These are phyloP conservation scores for Botrytis sinoallii DNA, from an alignment of 2,329 filamentous ascomycete species.

Conservation along the genomic window DNA sequence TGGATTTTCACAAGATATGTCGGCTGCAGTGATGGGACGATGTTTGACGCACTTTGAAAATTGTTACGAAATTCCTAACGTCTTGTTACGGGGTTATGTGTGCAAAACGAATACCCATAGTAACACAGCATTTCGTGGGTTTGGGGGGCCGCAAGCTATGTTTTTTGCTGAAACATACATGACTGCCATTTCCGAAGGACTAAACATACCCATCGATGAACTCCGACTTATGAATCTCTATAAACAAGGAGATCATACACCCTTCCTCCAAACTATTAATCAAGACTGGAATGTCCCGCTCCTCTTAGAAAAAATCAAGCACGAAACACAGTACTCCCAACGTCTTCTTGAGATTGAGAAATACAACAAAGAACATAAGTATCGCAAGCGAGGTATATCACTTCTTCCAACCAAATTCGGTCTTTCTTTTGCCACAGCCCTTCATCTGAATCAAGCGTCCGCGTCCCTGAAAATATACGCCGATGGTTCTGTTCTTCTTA, in stretches of 20 bases:
- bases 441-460: conserved; percentile 92
- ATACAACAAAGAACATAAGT: conserved; percentile 83
- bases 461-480: conserved; percentile 95
- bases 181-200: conserved; percentile 80
- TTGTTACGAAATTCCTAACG: conserved; percentile 84
- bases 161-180: conserved; percentile 89
- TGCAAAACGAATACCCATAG: conserved; percentile 81
- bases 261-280: conserved; percentile 82
- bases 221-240: conserved; percentile 87
- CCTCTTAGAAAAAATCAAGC: conserved; percentile 82
- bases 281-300: conserved; percentile 86
- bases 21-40: conserved; percentile 75
- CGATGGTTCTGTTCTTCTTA: conserved; percentile 84
- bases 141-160: conserved; percentile 91
- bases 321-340: conserved; percentile 67
- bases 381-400: conserved; percentile 81
- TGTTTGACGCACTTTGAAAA: conserved; percentile 79
- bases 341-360: conserved; percentile 65
- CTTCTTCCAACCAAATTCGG: conserved; percentile 89
- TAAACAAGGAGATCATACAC: conserved; percentile 68
- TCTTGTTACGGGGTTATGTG: conserved; percentile 75
- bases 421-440: conserved; percentile 82
- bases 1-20: conserved; percentile 65
- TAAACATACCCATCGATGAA: conserved; percentile 76
- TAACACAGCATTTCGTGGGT: conserved; percentile 94